These are phyloP conservation scores for Allium sativum DNA, from an alignment of 106 monocot genomes.

Conservation along the genomic window DNA sequence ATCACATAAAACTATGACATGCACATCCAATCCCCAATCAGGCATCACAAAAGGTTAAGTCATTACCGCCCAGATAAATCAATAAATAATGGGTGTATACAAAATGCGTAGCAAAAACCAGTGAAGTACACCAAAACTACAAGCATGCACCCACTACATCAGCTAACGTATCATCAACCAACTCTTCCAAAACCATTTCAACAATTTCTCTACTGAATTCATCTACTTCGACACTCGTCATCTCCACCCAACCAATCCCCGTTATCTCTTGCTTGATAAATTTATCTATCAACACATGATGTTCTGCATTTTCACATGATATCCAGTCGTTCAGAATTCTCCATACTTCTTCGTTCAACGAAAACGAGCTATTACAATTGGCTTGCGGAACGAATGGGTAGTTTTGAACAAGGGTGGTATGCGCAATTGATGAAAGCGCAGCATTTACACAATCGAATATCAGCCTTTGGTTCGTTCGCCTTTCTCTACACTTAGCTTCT, in stretches of 20 bases:
- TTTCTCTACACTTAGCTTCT: constrained; percentile 44
- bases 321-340: constrained; percentile 33
- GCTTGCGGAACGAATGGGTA: constrained; percentile 15
- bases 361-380: neutral
- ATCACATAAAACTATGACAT: too few species aligned
- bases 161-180: constrained; percentile 35
- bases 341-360: constrained; percentile 32
- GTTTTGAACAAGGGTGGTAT: neutral
- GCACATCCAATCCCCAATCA: too few species aligned
- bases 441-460: constrained; percentile 76
- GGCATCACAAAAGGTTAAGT: too few species aligned
- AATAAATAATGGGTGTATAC: too few species aligned
- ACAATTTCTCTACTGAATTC: constrained; percentile 37
- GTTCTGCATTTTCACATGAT: constrained; percentile 18
- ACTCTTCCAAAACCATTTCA: constrained; percentile 32
- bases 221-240: constrained; percentile 22
- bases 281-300: constrained; percentile 11
- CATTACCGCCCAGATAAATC: too few species aligned
- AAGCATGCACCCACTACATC: constrained; percentile 11
- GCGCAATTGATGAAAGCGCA: constrained; percentile 43
- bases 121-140: neutral
- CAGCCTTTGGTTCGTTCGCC: constrained; percentile 58
- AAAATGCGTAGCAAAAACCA: neutral
- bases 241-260: constrained; percentile 29
- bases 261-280: constrained; percentile 30